Base-by-base conservation (phyloP, 306 rosid species). In the Prunus mongolica region DNA sequence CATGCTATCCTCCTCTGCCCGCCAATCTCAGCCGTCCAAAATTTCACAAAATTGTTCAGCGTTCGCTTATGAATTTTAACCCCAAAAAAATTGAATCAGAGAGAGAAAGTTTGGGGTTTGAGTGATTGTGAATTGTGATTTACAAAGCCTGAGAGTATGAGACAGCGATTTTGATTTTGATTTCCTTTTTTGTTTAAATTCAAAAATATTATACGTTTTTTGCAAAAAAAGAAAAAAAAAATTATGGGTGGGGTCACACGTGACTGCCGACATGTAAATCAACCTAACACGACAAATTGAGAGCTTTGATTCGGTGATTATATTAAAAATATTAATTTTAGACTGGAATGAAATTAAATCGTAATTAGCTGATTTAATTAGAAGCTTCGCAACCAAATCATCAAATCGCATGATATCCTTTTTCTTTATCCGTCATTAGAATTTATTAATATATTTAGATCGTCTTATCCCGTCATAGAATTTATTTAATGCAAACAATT, bases 1-100 rank as follows among this genome's bases (percentile, higher is more conserved):
- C 93, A 85, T 87, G 30, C 3, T 57, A 9, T 54, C 28, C 47
- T 20, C 62, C 45, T 25, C 58, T 52, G 49, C 32, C 44, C 13
- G 25, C 64, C 67, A 69, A 77, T 55, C 51, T 8, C 58, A 58
- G 69, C 54, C 65, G 54, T 45, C 34, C 50, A 22, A 65, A 65
- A 65, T 19, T 28, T 61, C 67, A 63, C 22, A 15, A 32, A 63
- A 19, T 2, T 49, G 8, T 14, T 25, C 73, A 69, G 10, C 4
- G 8, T 49, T 54, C 46, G 71, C 3, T 16, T 38, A 16, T 19
- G 25, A 38, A 9, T 65, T 6, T 19, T 1, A n/a, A 27, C 45
- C 45, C 11, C 69, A 14, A 3, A 13, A 10, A 63, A 44, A 22
- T 30, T 56, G 9, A 20, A 44, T 20, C 54, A 6, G 32, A 22